Base-by-base conservation (phyloP, 768 basidiomycete genomes). In the Gyrodon lividus region DNA sequence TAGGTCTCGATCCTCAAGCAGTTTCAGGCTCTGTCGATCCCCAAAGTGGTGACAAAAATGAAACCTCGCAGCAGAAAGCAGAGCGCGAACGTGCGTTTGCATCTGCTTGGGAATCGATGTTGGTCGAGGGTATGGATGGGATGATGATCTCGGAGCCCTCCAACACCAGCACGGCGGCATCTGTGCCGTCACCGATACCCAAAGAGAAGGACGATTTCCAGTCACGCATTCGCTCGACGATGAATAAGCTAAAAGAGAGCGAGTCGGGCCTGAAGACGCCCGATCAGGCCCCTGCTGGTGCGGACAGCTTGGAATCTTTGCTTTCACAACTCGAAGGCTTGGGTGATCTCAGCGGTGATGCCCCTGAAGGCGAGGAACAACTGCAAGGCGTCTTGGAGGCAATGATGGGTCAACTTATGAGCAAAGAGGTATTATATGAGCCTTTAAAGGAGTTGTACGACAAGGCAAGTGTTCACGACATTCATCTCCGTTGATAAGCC, bases 381-480 rank as follows among this genome's bases (percentile, higher is more conserved):
- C 63, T 93, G 12, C 79, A 86, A 38, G 80, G 76, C 1, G 71
- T 92, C 54, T 74, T 96, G 8, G 90, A 94, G 65, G 78, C 66
- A 22, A 87, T 95, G 65, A 67, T 68, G 66, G 57, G 66, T 3
- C 63, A 66, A 34, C 55, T 70, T 28, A 70, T 68, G 68, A 35
- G 58, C 33, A 70, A 68, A 33, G 63, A 70, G 0, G 55, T 70
- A 81, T 70, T 95, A n/a, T 87, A 93, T 57, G 90, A 92, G 40
- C 92, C 93, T 0, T 64, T 95, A 51, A 89, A 88, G 58, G 92
- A 96, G 63, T 69, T 96, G 44, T 14, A 65, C 42, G 61, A 69
- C 7, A 68, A 66, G 57, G 63, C 43, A 43, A 43, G 64, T 22
- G 5, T 38, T 9, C 19, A 5, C 5, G 1, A n/a, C 3, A 17